phyloP scores from a whole-genome alignment of 2,329 filamentous ascomycete species.

The Cladobotryum protrusum region DNA sequence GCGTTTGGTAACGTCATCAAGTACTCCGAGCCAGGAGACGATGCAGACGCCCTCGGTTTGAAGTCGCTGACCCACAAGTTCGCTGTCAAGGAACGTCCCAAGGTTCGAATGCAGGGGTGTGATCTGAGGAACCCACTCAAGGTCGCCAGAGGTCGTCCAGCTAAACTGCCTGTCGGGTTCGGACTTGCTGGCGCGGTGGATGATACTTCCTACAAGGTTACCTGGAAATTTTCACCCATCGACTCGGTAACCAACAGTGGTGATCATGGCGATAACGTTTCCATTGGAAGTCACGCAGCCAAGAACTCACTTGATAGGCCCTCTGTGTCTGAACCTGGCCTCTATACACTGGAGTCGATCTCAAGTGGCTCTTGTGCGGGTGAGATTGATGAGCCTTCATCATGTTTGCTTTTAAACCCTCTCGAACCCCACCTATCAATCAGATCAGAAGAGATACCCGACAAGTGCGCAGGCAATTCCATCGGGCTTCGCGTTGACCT shows the following conservation, averaged over 20 bases:
- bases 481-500: conserved; percentile 85
- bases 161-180: conserved; percentile 66
- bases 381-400: conserved; percentile 86
- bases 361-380: conserved; percentile 77
- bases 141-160: conserved; percentile 67
- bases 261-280: conserved; percentile 57
- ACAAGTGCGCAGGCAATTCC: conserved; percentile 91
- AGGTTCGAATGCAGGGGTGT: conserved; percentile 64
- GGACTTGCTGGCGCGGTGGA: conserved; percentile 51
- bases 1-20: conserved; percentile 80
- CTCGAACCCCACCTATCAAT: conserved; percentile 75
- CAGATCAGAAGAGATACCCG: conserved; percentile 73
- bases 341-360: conserved; percentile 79
- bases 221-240: conserved; percentile 76
- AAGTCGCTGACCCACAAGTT: conserved; percentile 70
- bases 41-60: conserved; percentile 58
- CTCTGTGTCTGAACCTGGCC: conserved; percentile 66
- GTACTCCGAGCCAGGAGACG: conserved; percentile 62
- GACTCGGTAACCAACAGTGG: conserved; percentile 62
- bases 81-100: conserved; percentile 79
- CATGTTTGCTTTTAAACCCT: conserved; percentile 88
- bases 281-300: conserved; percentile 52
- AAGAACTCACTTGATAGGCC: conserved; percentile 59
- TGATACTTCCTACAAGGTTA: conserved; percentile 64
- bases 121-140: conserved; percentile 75